These are phyloP conservation scores for Stellera chamaejasme DNA, from an alignment of 345 rosid species.

Conservation along the genomic window DNA sequence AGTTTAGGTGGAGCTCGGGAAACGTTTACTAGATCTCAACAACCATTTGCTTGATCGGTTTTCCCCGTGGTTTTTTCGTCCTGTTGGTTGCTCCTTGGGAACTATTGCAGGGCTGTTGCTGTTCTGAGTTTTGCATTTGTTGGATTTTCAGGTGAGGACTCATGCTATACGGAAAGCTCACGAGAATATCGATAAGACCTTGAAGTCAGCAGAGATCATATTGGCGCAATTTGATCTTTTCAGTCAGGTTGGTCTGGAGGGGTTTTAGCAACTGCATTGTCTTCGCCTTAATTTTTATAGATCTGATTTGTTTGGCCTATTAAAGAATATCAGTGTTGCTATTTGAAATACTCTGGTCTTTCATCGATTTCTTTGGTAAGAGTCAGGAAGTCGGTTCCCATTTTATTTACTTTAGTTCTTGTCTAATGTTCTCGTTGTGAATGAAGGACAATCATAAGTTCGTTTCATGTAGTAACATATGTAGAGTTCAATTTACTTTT, in stretches of 20 bases:
- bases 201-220: constrained; percentile 81
- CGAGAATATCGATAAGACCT: constrained; percentile 90
- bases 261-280: too few species aligned
- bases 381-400: too few species aligned
- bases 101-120: constrained; percentile 12
- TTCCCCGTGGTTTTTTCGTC: constrained; percentile 6
- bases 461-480: too few species aligned
- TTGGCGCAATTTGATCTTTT: constrained; percentile 72
- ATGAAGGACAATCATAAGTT: too few species aligned
- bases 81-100: neutral
- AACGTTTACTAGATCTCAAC: neutral
- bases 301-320: too few species aligned
- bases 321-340: too few species aligned
- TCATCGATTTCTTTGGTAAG: too few species aligned
- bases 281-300: too few species aligned
- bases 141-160: constrained; percentile 66
- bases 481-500: too few species aligned
- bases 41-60: neutral
- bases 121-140: constrained; percentile 11
- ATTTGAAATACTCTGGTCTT: too few species aligned
- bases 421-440: too few species aligned
- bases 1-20: constrained; percentile 1
- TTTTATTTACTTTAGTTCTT: too few species aligned
- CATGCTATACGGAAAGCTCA: constrained; percentile 94
- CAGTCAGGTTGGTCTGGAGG: constrained; percentile 58